Base-by-base conservation (phyloP, 2,329 filamentous ascomycete genomes). In the Aspergillus sp. region DNA sequence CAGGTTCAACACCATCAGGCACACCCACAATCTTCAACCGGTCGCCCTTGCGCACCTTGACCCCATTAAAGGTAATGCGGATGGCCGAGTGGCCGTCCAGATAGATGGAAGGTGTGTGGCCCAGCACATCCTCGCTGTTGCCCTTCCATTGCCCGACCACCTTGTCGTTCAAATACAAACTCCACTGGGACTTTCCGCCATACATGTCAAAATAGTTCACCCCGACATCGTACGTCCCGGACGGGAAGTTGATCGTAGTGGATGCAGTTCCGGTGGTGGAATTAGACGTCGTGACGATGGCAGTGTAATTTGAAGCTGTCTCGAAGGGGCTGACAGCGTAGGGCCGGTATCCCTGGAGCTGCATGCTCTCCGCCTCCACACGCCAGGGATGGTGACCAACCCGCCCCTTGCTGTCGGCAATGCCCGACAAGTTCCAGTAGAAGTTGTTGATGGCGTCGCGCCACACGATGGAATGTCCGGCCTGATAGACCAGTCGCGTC, bases 381-480 rank as follows among this genome's bases (percentile, higher is more conserved):
- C 87, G 80, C 68, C 81, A 85, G 0, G 80, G 79, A 65, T 89
- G 81, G 54, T 83, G 74, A 1, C 80, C 78, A 0, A 88, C 85
- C 9, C 86, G 78, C 2, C 73, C 74, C 0, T 59, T 59, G 17
- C 77, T 71, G 58, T 89, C 87, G 0, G 80, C 65, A 41, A 89
- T 87, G 2, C 78, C 74, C 0, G 84, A 85, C 34, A 83, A 68
- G 64, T 82, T 85, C 64, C 75, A 61, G 69, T 87, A 89, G 70
- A 86, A 89, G 50, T 82, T 74, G 61, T 74, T 82, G 70, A 89
- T 82, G 1, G 83, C 78, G 62, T 89, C 87, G 13, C 87, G 78
- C 87, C 87, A 90, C 14, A 88, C 82, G 16, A 89, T 76, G 0
- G 85, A 78, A 68, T 89, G 87, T 0, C 86, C 87, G 0, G 87